Evolutionary conservation across 805 yeast genomes (phyloP).

Genomic region (Candida morakotiae): DNA sequence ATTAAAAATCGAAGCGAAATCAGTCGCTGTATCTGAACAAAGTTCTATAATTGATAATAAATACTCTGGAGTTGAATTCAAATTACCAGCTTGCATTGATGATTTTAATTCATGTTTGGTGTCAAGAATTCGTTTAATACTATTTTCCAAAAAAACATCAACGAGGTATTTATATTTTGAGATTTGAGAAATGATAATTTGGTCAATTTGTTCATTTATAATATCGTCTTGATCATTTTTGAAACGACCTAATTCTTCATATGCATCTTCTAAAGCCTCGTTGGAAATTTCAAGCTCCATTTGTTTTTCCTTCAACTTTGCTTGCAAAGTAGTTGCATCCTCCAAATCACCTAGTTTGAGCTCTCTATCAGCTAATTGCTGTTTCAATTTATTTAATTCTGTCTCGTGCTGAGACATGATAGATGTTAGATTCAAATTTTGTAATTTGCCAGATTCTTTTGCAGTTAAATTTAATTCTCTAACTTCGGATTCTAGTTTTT

Average conservation of each 20-base stretch:
- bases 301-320: constrained; percentile 59
- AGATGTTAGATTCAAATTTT: constrained; percentile 58
- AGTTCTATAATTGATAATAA: constrained; percentile 66
- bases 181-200: constrained; percentile 44
- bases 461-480: constrained; percentile 57
- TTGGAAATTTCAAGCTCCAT: constrained; percentile 75
- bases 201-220: constrained; percentile 56
- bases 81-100: constrained; percentile 80
- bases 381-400: constrained; percentile 54
- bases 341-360: constrained; percentile 11
- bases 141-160: constrained; percentile 69
- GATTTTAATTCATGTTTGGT: constrained; percentile 65
- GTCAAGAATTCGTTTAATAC: constrained; percentile 71
- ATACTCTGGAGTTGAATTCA: constrained; percentile 68
- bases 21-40: constrained; percentile 67
- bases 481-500: constrained; percentile 58
- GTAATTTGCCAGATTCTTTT: constrained; percentile 56
- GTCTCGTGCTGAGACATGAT: constrained; percentile 58
- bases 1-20: constrained; percentile 75
- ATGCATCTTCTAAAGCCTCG: constrained; percentile 73
- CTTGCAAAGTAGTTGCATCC: constrained; percentile 34
- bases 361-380: constrained; percentile 35
- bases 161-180: constrained; percentile 48
- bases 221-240: constrained; percentile 48
- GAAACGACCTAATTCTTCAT: constrained; percentile 52